A percentile compares a stretch with the other conserved stretches of the same genome.
Evolutionary conservation across 768 basidiomycete genomes (phyloP).

Genomic region (Clavaria fumosa): DNA sequence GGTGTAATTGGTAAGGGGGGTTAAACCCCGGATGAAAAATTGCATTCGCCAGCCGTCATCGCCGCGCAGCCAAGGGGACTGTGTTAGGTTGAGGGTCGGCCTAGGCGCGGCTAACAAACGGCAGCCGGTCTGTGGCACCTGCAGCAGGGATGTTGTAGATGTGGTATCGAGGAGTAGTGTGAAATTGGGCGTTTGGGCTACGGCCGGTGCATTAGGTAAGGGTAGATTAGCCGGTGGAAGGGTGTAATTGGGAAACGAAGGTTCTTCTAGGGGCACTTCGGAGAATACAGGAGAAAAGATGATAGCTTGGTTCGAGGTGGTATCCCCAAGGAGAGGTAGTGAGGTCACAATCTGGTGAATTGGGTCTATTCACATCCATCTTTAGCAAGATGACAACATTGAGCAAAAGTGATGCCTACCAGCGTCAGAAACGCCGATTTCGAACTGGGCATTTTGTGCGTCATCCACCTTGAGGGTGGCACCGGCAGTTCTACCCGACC

Average conservation of each 20-base stretch:
- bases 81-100: slow-evolving; percentile 24
- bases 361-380: slow-evolving; percentile 20
- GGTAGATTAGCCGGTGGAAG: slow-evolving; percentile 43
- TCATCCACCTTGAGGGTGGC: slow-evolving; percentile 36
- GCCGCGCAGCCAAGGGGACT: slow-evolving; percentile 43
- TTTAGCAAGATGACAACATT: neutral
- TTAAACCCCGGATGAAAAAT: slow-evolving; percentile 46
- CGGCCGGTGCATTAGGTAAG: slow-evolving; percentile 25
- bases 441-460: slow-evolving; percentile 29
- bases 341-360: slow-evolving; percentile 29
- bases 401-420: slow-evolving; percentile 16
- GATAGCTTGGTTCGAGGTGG: slow-evolving; percentile 56
- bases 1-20: slow-evolving; percentile 63
- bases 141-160: slow-evolving; percentile 21
- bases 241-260: slow-evolving; percentile 62
- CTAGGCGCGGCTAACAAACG: slow-evolving; percentile 29
- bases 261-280: slow-evolving; percentile 16
- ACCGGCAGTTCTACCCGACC: slow-evolving; percentile 33
- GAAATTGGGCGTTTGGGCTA: slow-evolving; percentile 31
- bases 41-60: slow-evolving; percentile 48
- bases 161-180: slow-evolving; percentile 44
- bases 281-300: slow-evolving; percentile 51
- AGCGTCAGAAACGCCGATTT: slow-evolving; percentile 39
- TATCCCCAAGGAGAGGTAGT: slow-evolving; percentile 54
- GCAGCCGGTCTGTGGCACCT: slow-evolving; percentile 43